Conservation (phyloP, 2,329 filamentous ascomycete species). For the Eurotiales sp. region DNA sequence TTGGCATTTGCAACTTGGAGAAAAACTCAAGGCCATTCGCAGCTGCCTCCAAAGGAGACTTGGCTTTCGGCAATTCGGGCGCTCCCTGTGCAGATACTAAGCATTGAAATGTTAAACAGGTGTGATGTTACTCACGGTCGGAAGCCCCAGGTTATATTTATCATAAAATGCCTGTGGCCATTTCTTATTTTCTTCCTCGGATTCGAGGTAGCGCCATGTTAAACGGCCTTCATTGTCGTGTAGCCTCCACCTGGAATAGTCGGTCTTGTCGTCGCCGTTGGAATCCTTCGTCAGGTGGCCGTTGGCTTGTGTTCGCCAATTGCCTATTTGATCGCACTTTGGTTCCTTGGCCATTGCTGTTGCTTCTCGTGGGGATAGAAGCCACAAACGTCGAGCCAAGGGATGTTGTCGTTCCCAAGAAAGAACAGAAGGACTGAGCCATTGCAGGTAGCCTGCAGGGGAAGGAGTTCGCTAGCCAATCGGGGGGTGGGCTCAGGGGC, state of each 20-base stretch:
- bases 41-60: constrained; percentile 71
- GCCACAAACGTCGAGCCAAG: not conserved
- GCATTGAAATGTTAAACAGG: not conserved
- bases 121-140: constrained; percentile 56
- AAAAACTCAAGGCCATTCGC: constrained; percentile 85
- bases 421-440: not conserved
- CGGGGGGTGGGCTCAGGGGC: not conserved
- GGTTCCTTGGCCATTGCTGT: constrained; percentile 5
- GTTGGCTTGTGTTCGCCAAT: constrained; percentile 33
- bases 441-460: too few species aligned
- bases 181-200: constrained; percentile 63
- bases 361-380: not conserved
- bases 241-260: constrained; percentile 79
- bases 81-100: constrained; percentile 55
- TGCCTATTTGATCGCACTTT: constrained; percentile 24
- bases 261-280: constrained; percentile 57
- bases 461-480: too few species aligned
- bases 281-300: constrained; percentile 31
- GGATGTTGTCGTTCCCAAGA: not conserved
- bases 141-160: constrained; percentile 78
- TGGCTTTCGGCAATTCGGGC: constrained; percentile 66
- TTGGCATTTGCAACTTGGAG: constrained; percentile 79
- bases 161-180: constrained; percentile 91
- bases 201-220: constrained; percentile 86
- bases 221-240: constrained; percentile 78